These are phyloP conservation scores for Globisporangium polare DNA, from an alignment of 352 stramenopile genomes.

Conservation along the genomic window DNA sequence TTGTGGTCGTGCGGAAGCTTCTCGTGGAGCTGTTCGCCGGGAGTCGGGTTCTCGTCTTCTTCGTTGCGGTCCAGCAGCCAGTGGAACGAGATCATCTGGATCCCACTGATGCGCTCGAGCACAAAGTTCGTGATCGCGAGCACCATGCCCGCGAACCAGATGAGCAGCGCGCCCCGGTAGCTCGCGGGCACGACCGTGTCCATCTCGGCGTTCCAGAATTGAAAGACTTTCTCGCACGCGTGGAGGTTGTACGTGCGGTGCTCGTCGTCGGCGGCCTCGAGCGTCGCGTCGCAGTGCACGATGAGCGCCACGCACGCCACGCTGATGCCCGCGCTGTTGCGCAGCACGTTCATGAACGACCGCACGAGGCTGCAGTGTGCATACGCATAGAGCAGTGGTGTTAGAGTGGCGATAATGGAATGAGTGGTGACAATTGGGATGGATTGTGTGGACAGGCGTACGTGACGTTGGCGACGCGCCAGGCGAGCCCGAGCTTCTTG, in stretches of 20 bases:
- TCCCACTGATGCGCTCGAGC: constrained; percentile 72
- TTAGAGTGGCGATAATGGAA: neutral
- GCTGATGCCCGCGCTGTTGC: constrained; percentile 81
- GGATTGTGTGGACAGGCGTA: constrained; percentile 21
- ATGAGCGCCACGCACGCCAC: constrained; percentile 80
- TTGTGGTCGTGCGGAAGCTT: constrained; percentile 67
- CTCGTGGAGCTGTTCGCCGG: constrained; percentile 46
- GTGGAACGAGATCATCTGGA: constrained; percentile 78
- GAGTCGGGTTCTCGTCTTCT: constrained; percentile 44
- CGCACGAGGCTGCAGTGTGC: constrained; percentile 40
- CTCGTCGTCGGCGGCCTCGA: constrained; percentile 22
- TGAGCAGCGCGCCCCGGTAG: constrained; percentile 79
- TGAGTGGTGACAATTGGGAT: neutral
- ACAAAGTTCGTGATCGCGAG: constrained; percentile 85
- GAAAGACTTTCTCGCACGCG: constrained; percentile 77
- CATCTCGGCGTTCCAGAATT: constrained; percentile 46
- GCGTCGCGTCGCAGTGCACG: constrained; percentile 71
- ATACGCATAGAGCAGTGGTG: neutral
- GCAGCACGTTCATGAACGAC: constrained; percentile 76
- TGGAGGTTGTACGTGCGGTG: constrained; percentile 68
- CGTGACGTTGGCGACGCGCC: constrained; percentile 68
- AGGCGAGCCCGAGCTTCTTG: constrained; percentile 48
- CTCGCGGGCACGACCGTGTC: constrained; percentile 62
- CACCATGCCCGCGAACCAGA: constrained; percentile 77
- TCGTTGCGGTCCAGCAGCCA: constrained; percentile 49